phyloP scores from a whole-genome alignment of 2,329 filamentous ascomycete genomes.

The Verticillium albo-atrum region DNA sequence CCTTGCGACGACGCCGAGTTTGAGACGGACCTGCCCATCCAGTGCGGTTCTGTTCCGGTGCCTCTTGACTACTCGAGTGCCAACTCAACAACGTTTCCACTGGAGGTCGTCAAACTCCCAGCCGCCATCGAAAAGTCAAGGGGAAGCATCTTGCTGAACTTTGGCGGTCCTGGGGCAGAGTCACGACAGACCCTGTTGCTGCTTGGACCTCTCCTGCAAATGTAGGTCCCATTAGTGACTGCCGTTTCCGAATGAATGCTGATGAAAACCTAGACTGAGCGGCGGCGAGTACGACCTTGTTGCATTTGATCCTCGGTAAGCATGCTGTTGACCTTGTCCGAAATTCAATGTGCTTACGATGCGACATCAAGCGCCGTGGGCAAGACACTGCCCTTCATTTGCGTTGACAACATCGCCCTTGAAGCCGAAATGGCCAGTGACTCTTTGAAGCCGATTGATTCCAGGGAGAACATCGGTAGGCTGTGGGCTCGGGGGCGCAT shows the following conservation, averaged over 20 bases:
- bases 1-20: not conserved
- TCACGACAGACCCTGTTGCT: not conserved
- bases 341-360: not conserved
- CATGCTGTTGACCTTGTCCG: not conserved
- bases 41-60: slow-evolving; percentile 10
- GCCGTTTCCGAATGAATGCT: not conserved
- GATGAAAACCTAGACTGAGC: slow-evolving; percentile 10
- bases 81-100: slow-evolving; percentile 5
- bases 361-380: slow-evolving; percentile 17
- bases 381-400: slow-evolving; percentile 19
- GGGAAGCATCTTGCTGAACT: slow-evolving; percentile 25
- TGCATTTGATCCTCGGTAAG: slow-evolving; percentile 20
- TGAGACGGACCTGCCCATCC: slow-evolving; percentile 1
- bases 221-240: not conserved
- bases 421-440: not conserved
- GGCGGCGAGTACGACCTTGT: slow-evolving; percentile 20
- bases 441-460: not conserved
- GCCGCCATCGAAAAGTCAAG: slow-evolving; percentile 13
- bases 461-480: slow-evolving; percentile 8
- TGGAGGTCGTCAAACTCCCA: slow-evolving; percentile 8
- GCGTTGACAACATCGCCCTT: slow-evolving; percentile 4
- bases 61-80: slow-evolving; percentile 12
- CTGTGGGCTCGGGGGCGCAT: slow-evolving; percentile 19
- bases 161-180: slow-evolving; percentile 19
- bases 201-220: not conserved